These are phyloP conservation scores for Boletus rubescentipes DNA, from an alignment of 768 basidiomycete species.

Conservation along the genomic window DNA sequence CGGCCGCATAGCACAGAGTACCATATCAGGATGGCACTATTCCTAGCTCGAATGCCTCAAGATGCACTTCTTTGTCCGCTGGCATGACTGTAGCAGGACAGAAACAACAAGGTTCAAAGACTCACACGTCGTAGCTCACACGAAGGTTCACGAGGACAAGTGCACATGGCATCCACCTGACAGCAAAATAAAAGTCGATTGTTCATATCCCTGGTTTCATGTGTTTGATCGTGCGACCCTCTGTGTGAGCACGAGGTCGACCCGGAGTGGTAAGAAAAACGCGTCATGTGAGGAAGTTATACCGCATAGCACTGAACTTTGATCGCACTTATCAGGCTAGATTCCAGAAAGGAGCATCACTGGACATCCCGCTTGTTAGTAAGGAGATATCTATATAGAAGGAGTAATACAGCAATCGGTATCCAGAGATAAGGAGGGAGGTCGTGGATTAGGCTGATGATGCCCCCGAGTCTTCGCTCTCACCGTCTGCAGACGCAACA, in stretches of 20 bases:
- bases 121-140: neutral
- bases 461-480: constrained; percentile 52
- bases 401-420: constrained; percentile 33
- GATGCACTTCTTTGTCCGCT: constrained; percentile 5
- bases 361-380: constrained; percentile 22
- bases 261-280: constrained; percentile 1
- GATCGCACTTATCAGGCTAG: constrained; percentile 20
- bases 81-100: constrained; percentile 6
- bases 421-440: constrained; percentile 26
- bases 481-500: constrained; percentile 52
- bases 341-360: constrained; percentile 17
- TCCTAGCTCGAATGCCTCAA: constrained; percentile 4
- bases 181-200: neutral
- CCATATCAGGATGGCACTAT: constrained; percentile 14
- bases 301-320: constrained; percentile 14
- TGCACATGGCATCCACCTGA: constrained; percentile 18
- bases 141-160: constrained; percentile 9
- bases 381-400: constrained; percentile 32
- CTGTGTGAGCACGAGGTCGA: constrained; percentile 7
- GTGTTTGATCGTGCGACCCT: constrained; percentile 3
- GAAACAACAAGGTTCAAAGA: neutral
- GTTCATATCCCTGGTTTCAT: constrained; percentile 9
- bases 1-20: neutral
- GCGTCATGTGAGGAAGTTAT: constrained; percentile 13
- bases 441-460: constrained; percentile 32